Evolutionary conservation across 140 eudicot genomes (phyloP).

Genomic region (Flaveria floridana): DNA sequence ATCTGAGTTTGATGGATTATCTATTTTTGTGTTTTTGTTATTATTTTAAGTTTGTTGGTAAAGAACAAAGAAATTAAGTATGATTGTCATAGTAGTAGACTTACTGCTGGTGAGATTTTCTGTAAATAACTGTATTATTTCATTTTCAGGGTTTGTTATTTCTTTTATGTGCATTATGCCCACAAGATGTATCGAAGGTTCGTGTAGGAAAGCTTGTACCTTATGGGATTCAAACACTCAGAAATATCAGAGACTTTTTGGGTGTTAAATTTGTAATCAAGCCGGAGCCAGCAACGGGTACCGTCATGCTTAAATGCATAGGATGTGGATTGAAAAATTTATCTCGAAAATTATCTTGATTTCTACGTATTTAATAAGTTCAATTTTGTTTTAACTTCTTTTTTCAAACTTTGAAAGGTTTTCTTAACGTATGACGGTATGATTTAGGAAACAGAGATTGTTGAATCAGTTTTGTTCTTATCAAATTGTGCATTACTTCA

Average conservation of each 20-base stretch:
- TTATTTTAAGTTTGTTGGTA: not conserved
- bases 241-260: constrained; percentile 70
- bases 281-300: constrained; percentile 83
- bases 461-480: constrained; percentile 16
- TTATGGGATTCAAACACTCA: constrained; percentile 73
- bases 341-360: constrained; percentile 60
- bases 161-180: constrained; percentile 91
- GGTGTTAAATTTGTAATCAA: constrained; percentile 74
- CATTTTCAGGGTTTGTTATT: constrained; percentile 81
- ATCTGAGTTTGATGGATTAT: too few species aligned
- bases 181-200: constrained; percentile 84
- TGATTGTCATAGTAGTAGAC: not conserved
- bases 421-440: not conserved
- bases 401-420: not conserved
- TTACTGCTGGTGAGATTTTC: not conserved
- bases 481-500: not conserved
- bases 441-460: not conserved
- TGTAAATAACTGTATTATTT: not conserved
- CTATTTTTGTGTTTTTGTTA: not conserved
- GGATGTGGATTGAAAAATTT: constrained; percentile 80
- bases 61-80: not conserved
- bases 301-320: constrained; percentile 77
- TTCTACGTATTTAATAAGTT: not conserved
- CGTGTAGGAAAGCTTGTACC: constrained; percentile 94
- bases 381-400: not conserved